phyloP scores from a whole-genome alignment of 495 filamentous ascomycete genomes.

The Coniosporium apollinis region DNA sequence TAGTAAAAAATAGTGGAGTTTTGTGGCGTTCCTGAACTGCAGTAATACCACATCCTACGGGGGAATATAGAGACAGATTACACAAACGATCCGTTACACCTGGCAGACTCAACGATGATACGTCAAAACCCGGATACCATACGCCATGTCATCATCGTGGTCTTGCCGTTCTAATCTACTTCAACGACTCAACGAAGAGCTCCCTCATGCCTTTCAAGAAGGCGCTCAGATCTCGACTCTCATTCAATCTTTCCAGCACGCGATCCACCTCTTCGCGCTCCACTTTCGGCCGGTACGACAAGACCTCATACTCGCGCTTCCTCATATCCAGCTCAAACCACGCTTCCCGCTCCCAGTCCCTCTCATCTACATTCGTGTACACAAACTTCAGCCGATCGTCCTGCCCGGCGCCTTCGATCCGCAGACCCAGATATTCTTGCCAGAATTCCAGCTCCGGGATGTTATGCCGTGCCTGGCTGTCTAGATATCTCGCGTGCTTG shows the following conservation, averaged over 20 bases:
- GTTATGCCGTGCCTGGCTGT: constrained; percentile 70
- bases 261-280: constrained; percentile 54
- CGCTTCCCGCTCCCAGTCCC: constrained; percentile 74
- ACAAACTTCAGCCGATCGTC: constrained; percentile 82
- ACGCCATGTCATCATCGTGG: no score
- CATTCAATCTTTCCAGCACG: constrained; percentile 62
- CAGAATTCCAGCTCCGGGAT: constrained; percentile 88
- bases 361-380: constrained; percentile 74
- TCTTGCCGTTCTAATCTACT: no score
- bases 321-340: constrained; percentile 84
- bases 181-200: constrained; percentile 49
- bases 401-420: constrained; percentile 75
- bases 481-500: constrained; percentile 45
- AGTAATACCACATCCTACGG: no score
- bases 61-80: no score
- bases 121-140: no score
- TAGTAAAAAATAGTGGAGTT: no score
- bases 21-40: no score
- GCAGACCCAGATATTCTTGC: constrained; percentile 74
- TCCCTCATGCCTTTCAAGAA: constrained; percentile 88
- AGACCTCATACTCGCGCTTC: constrained; percentile 68
- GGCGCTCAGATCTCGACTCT: constrained; percentile 60
- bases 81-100: no score
- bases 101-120: no score
- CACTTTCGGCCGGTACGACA: constrained; percentile 55